Conservation (phyloP, 495 filamentous ascomycete genomes). For the Penicillium taxi region DNA sequence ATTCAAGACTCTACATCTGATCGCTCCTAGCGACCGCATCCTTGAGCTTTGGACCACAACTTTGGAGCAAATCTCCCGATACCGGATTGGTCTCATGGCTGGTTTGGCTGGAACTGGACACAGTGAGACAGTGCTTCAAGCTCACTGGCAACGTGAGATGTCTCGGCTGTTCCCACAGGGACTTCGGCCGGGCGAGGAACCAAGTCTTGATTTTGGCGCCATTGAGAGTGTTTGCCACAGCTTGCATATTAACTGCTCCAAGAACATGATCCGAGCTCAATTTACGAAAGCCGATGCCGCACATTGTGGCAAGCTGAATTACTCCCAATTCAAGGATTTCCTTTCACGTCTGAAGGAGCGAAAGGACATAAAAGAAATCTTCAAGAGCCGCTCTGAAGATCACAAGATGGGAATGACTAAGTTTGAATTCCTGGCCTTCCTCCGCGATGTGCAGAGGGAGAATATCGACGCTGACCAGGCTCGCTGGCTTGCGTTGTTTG, state of each 20-base stretch:
- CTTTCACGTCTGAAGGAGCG: slow-evolving; percentile 73
- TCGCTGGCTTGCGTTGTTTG: slow-evolving; percentile 68
- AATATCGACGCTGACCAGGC: slow-evolving; percentile 56
- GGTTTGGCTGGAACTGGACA: slow-evolving; percentile 65
- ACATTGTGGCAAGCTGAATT: slow-evolving; percentile 56
- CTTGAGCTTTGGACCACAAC: slow-evolving; percentile 75
- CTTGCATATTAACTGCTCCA: slow-evolving; percentile 81
- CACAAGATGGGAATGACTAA: slow-evolving; percentile 54
- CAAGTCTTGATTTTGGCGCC: slow-evolving; percentile 63
- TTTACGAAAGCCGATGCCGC: slow-evolving; percentile 66
- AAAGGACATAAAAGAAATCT: slow-evolving; percentile 68
- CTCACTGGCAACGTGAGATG: slow-evolving; percentile 87
- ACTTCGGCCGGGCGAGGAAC: slow-evolving; percentile 49
- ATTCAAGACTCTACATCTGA: slow-evolving; percentile 73
- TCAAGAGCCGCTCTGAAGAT: slow-evolving; percentile 44
- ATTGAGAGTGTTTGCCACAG: slow-evolving; percentile 77
- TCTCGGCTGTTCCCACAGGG: slow-evolving; percentile 52
- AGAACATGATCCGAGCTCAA: slow-evolving; percentile 61
- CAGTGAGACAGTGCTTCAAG: slow-evolving; percentile 68
- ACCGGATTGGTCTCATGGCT: slow-evolving; percentile 80
- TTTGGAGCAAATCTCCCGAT: slow-evolving; percentile 68
- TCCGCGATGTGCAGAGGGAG: slow-evolving; percentile 65
- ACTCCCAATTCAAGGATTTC: slow-evolving; percentile 72
- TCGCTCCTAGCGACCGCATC: slow-evolving; percentile 59
- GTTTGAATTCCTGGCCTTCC: slow-evolving; percentile 66